Evolutionary conservation across 768 basidiomycete genomes (phyloP).

Genomic region (Paxillus rubicundulus): DNA sequence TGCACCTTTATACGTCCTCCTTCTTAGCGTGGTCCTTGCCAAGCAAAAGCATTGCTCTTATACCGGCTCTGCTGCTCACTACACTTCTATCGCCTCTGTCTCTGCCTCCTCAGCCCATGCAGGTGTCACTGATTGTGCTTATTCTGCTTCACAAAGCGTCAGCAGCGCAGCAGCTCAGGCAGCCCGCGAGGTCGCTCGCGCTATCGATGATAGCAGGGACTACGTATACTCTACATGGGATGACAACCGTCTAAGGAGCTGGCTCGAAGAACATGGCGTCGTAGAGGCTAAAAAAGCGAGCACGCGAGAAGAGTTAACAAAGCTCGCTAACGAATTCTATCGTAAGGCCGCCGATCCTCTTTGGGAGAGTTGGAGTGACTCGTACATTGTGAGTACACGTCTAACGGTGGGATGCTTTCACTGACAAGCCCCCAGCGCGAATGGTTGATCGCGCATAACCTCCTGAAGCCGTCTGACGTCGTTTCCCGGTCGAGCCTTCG

Average conservation of each 20-base stretch:
- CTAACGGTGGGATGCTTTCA: neutral
- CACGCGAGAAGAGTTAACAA: conserved; percentile 64
- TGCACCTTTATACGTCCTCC: conserved; percentile 28
- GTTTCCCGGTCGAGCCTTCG: conserved; percentile 53
- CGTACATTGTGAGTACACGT: conserved; percentile 55
- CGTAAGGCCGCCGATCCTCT: conserved; percentile 57
- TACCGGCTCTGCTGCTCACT: conserved; percentile 55
- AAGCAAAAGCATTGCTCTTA: conserved; percentile 67
- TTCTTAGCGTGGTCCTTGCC: conserved; percentile 50
- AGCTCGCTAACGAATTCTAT: conserved; percentile 68
- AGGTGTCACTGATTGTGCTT: conserved; percentile 35
- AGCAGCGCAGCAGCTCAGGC: conserved; percentile 50
- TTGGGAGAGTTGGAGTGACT: conserved; percentile 87
- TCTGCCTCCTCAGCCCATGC: conserved; percentile 53
- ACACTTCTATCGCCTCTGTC: conserved; percentile 46
- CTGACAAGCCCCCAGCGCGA: conserved; percentile 47
- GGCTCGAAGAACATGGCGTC: conserved; percentile 73
- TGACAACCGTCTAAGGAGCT: conserved; percentile 67
- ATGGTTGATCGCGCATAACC: conserved; percentile 80
- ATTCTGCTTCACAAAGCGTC: conserved; percentile 39
- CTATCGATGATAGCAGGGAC: conserved; percentile 74
- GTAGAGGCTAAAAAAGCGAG: conserved; percentile 54
- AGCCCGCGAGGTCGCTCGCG: conserved; percentile 46
- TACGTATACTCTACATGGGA: conserved; percentile 91
- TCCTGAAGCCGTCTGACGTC: conserved; percentile 63